Conservation (phyloP, 192 early-diverging fungal genomes). For the Coemansia sp. region DNA sequence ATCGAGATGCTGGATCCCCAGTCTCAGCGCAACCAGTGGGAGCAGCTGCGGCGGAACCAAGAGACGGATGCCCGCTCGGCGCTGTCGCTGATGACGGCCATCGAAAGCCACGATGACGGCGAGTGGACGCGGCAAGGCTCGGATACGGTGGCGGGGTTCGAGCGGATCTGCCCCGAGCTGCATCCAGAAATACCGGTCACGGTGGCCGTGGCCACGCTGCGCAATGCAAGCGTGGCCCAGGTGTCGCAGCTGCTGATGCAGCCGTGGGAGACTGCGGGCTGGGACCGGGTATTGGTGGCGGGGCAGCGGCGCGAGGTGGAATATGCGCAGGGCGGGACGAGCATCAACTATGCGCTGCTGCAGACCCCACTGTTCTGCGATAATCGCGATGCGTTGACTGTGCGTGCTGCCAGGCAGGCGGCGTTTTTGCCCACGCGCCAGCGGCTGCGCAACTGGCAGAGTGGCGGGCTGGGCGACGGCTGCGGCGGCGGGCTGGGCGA, state of each 20-base stretch:
- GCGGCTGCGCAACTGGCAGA: slow-evolving; percentile 33
- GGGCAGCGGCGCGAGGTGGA: slow-evolving; percentile 20
- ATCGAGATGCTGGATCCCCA: slow-evolving; percentile 10
- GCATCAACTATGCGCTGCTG: slow-evolving; percentile 15
- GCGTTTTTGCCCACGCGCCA: slow-evolving; percentile 23
- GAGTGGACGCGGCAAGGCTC: not conserved
- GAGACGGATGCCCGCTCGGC: slow-evolving; percentile 8
- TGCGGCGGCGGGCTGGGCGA: slow-evolving; percentile 12
- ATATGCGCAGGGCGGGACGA: slow-evolving; percentile 1
- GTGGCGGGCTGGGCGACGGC: not conserved
- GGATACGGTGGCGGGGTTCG: slow-evolving; percentile 3
- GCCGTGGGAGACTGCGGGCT: slow-evolving; percentile 5
- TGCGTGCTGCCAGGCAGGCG: slow-evolving; percentile 5
- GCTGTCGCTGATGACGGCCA: slow-evolving; percentile 12
- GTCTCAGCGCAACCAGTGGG: slow-evolving; percentile 17
- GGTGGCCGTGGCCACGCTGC: slow-evolving; percentile 20
- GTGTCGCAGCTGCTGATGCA: slow-evolving; percentile 9
- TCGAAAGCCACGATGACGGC: slow-evolving; percentile 1
- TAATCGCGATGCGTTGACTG: slow-evolving; percentile 32
- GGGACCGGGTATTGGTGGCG: slow-evolving; percentile 25
- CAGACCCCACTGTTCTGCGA: slow-evolving; percentile 25
- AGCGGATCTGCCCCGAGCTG: slow-evolving; percentile 11
- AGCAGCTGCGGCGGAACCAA: not conserved
- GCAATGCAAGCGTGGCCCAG: slow-evolving; percentile 2
- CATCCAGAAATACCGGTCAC: slow-evolving; percentile 31